A percentile compares a stretch with the other conserved stretches of the same genome.
Conservation (phyloP, 495 filamentous ascomycete species). For the Penicillium goetzii region DNA sequence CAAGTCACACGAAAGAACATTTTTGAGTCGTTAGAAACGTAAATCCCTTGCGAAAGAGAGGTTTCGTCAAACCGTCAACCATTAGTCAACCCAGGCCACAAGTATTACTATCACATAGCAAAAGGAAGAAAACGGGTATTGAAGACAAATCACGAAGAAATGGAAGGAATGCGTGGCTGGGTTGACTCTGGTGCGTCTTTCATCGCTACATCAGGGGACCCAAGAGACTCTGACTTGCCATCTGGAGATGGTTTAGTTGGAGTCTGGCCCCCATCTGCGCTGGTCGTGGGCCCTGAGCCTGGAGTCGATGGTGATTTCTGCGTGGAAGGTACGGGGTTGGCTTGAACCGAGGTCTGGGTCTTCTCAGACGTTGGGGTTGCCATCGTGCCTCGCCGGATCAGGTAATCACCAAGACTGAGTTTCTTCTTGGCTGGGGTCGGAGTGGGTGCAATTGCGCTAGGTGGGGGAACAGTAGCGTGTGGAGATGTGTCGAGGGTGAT, state of each 20-base stretch:
- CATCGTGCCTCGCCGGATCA: slow-evolving; percentile 52
- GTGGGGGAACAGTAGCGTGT: slow-evolving; percentile 24
- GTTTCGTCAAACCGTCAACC: slow-evolving; percentile 19
- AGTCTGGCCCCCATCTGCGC: slow-evolving; percentile 21
- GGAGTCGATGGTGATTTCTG: slow-evolving; percentile 35
- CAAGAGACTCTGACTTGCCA: slow-evolving; percentile 27
- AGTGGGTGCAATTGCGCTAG: slow-evolving; percentile 44
- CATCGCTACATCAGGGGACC: slow-evolving; percentile 36
- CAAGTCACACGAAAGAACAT: slow-evolving; percentile 33
- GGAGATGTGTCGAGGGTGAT: slow-evolving; percentile 36
- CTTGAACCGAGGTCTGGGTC: slow-evolving; percentile 29
- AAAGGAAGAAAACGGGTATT: slow-evolving; percentile 3
- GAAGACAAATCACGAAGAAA: slow-evolving; percentile 32
- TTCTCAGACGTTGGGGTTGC: slow-evolving; percentile 46
- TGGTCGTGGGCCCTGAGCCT: slow-evolving; percentile 11
- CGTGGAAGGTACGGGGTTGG: slow-evolving; percentile 27
- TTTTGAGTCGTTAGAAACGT: slow-evolving; percentile 37
- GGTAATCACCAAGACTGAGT: slow-evolving; percentile 69
- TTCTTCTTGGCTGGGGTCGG: slow-evolving; percentile 67
- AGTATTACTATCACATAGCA: slow-evolving; percentile 16
- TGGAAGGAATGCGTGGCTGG: slow-evolving; percentile 33
- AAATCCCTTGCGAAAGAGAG: slow-evolving; percentile 17
- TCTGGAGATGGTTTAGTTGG: slow-evolving; percentile 22
- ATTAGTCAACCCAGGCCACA: slow-evolving; percentile 12
- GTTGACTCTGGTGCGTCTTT: slow-evolving; percentile 38